Evolutionary conservation across 2,329 filamentous ascomycete genomes (phyloP), one percentile per base, ranked within the genome.

Genomic region (Corynespora cassiicola): DNA sequence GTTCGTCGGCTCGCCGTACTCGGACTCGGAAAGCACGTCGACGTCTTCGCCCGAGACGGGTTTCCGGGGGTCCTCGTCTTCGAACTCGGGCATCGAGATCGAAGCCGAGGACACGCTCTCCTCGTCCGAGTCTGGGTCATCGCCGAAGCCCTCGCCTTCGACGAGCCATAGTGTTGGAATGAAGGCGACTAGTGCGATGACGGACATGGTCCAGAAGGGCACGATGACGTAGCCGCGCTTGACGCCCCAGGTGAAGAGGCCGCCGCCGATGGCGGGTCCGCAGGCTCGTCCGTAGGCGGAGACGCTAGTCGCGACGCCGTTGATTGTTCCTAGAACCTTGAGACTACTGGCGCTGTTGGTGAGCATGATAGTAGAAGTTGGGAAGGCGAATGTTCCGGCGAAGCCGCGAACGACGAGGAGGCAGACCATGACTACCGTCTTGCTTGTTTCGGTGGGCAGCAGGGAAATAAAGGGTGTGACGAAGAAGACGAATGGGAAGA

Each of bases 271-370:
- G 0, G 88, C 87, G 0, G 94, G 92, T 0, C 94, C 94, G 1
- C 79, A 58, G 1, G 90, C 91, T 31, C 91, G 76, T 2, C 91
- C 92, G 5, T 96, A 68, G 0, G 88, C 90, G 49, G 85, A 86
- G 21, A 91, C 82, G 39, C 86, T 87, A 0, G 91, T 96, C 0
- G 90, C 91, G 45, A 96, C 84, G 3, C 92, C 94, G 59, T 97
- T 97, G 38, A 97, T 72, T 0, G 91, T 96, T 1, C 90, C 91
- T 5, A 97, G 78, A 7, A 95, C 81, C 27, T 79, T 75, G 11
- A 96, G 73, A 37, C 86, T 90, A 1, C 77, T 71, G 4, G 90
- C 90, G 7, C 86, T 89, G 69, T 96, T 96, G 18, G 91, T 96
- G 23, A 97, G 79, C 31, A 97, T 76, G 54, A 97, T 96, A 5